Base-by-base conservation (phyloP, 1,284 basidiomycete genomes). In the Cutaneotrichosporon dermatis region DNA sequence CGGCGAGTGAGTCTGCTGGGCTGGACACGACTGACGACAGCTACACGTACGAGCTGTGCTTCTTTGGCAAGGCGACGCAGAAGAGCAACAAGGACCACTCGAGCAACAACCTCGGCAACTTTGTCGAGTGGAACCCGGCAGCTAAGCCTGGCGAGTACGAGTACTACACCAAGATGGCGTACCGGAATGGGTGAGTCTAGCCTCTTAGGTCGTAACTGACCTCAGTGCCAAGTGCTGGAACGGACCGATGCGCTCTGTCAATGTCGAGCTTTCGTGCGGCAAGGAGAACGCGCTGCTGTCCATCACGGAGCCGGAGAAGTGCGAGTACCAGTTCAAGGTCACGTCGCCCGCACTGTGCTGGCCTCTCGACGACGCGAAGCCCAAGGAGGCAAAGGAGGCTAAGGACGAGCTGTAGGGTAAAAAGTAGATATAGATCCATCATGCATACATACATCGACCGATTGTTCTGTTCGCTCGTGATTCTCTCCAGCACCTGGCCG, bases 21-120 rank as follows among this genome's bases (percentile, higher is more conserved):
- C 40, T 11, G 15, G 34, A 25, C 9, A 15, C 33, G 10, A 51
- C 62, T 63, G 53, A 60, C 62, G 16, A 5, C 52, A 93, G 91
- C 64, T 99, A 98, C 78, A 92, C 88, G 1, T 99, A 99, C 76
- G 91, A 95, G 74, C 82, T 97, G n/a, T 99, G 95, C 80, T 84
- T 97, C 70, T 97, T 98, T 66, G 85, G 87, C 11, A 85, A 88
- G 66, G 90, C 89, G 1, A 88, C 82, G 55, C 95, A 99, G 79
- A 96, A 90, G 76, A 88, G 90, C 15, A 89, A 89, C 73, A 85
- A 87, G 62, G 90, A 92, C 55, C 87, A 89, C 16, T 82, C 82
- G 5, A 85, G 83, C 0, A 89, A 91, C 79, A 88, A 85, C 66
- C 85, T 98, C 34, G 95, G 95, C 4, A 84, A 83, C 78, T 94